These are phyloP conservation scores for Cryptococcus sp. DNA, from an alignment of 1,284 basidiomycete species.

Conservation along the genomic window DNA sequence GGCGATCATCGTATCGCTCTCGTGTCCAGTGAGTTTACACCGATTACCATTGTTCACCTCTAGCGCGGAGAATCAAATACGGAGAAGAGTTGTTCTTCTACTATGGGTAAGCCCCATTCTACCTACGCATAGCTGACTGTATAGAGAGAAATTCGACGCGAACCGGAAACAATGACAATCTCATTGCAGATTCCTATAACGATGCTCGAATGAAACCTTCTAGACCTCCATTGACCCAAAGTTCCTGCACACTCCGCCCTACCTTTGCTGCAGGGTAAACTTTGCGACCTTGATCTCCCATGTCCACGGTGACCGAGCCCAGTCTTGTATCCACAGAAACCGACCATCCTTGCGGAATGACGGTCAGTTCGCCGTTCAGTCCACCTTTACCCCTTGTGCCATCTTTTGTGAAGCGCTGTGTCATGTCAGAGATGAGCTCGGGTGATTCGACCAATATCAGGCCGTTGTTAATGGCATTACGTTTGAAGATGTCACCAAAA, in stretches of 20 bases:
- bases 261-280: conserved; percentile 68
- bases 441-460: conserved; percentile 92
- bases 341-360: conserved; percentile 60
- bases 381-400: conserved; percentile 72
- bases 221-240: conserved; percentile 56
- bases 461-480: conserved; percentile 98
- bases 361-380: conserved; percentile 70
- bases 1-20: conserved; percentile 5
- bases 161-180: background rate
- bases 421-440: conserved; percentile 80
- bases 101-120: conserved; percentile 11
- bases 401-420: conserved; percentile 64
- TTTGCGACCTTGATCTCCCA: conserved; percentile 52
- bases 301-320: conserved; percentile 59
- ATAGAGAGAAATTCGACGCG: background rate
- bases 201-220: conserved; percentile 54
- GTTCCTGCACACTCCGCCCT: conserved; percentile 85
- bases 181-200: conserved; percentile 28
- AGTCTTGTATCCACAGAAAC: conserved; percentile 66
- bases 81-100: conserved; percentile 17
- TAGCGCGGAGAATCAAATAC: conserved; percentile 10
- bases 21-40: conserved; percentile 3
- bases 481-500: conserved; percentile 99
- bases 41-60: background rate
- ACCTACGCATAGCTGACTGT: background rate